A percentile compares a stretch with the other conserved stretches of the same genome.
Evolutionary conservation across 2,329 filamentous ascomycete species (phyloP).

Genomic region (Aspergillus pseudotamarii): DNA sequence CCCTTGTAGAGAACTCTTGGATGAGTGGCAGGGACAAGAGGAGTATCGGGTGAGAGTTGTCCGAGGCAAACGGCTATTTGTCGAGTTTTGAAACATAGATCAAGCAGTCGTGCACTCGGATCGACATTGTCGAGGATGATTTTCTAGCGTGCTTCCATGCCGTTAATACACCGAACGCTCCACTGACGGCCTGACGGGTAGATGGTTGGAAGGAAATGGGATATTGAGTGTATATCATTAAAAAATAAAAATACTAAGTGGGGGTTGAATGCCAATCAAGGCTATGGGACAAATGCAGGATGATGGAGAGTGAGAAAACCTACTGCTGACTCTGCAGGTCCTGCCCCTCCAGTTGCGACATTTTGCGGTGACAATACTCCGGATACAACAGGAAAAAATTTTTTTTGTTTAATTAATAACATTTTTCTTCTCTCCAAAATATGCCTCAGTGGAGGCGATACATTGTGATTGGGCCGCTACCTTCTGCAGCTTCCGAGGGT

Average conservation of each 20-base stretch:
- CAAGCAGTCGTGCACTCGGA: neutral
- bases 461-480: conserved; percentile 10
- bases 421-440: neutral
- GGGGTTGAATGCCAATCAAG: neutral
- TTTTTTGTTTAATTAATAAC: neutral
- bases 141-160: conserved; percentile 28
- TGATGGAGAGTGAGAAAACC: neutral
- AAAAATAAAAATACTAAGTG: neutral
- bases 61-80: neutral
- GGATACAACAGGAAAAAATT: neutral
- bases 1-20: conserved; percentile 8
- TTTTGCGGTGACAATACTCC: conserved; percentile 1
- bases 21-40: conserved; percentile 7
- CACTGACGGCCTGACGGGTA: conserved; percentile 9
- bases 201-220: conserved; percentile 6
- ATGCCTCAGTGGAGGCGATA: conserved; percentile 5
- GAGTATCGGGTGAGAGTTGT: neutral
- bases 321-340: neutral
- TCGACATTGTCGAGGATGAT: conserved; percentile 10
- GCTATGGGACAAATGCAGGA: neutral
- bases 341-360: conserved; percentile 8
- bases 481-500: conserved; percentile 2
- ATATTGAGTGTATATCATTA: neutral
- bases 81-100: neutral
- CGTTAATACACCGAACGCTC: conserved; percentile 13